Evolutionary conservation across 164 flowering plant species (phyloP).

Genomic region (Piper longum): DNA sequence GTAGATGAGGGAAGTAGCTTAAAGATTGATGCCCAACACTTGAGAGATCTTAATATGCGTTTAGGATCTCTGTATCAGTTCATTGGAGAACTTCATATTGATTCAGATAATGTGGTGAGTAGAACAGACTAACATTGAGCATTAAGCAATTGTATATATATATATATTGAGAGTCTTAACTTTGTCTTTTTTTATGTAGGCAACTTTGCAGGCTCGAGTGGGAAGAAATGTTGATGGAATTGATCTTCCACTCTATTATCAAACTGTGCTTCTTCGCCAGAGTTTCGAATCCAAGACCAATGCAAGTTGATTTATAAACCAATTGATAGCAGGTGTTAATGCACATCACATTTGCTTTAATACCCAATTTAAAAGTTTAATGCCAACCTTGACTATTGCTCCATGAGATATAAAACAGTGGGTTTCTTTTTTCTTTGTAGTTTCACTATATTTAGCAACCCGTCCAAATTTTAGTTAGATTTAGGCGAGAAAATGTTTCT

Average conservation of each 20-base stretch:
- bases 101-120: not conserved
- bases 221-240: conserved; percentile 84
- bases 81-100: conserved; percentile 56
- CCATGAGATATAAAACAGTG: too few relatives aligned
- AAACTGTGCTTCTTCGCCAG: conserved; percentile 51
- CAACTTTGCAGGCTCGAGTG: conserved; percentile 54
- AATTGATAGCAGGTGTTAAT: not conserved
- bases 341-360: not conserved
- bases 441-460: too few relatives aligned
- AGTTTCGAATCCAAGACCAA: conserved; percentile 45
- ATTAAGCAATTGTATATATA: too few relatives aligned
- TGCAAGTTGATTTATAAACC: not conserved
- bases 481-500: too few relatives aligned
- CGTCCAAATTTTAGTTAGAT: too few relatives aligned
- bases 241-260: conserved; percentile 69
- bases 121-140: not conserved
- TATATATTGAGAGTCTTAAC: too few relatives aligned
- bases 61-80: conserved; percentile 72
- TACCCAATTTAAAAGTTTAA: not conserved
- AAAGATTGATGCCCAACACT: conserved; percentile 50
- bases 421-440: not conserved
- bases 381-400: not conserved
- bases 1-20: conserved; percentile 45
- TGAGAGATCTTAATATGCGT: conserved; percentile 49
- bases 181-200: conserved; percentile 22